phyloP scores from a whole-genome alignment of 2,329 filamentous ascomycete genomes.

The Sclerotinia nivalis region DNA sequence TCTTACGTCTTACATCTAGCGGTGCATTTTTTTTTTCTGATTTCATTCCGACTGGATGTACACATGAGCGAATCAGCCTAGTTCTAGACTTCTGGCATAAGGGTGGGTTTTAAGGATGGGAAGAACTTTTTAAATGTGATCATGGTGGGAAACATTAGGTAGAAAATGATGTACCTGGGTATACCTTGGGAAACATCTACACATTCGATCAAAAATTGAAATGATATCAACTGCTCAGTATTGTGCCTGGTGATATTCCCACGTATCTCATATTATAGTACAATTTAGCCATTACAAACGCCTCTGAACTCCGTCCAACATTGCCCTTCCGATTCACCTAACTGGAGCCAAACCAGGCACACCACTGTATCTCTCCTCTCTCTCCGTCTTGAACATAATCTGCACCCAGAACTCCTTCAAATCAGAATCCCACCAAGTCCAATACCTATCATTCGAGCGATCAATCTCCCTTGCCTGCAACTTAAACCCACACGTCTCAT shows the following conservation, averaged over 20 bases:
- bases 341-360: slow-evolving; percentile 57
- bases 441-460: slow-evolving; percentile 82
- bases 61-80: slow-evolving; percentile 19
- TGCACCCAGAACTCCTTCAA: slow-evolving; percentile 97
- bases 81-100: slow-evolving; percentile 19
- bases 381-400: slow-evolving; percentile 97
- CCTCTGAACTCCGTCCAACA: slow-evolving; percentile 17
- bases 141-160: slow-evolving; percentile 22
- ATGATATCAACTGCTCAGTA: slow-evolving; percentile 12
- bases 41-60: slow-evolving; percentile 20
- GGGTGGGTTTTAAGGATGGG: slow-evolving; percentile 19
- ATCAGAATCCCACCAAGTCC: slow-evolving; percentile 94
- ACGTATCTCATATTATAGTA: slow-evolving; percentile 19
- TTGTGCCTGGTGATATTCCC: slow-evolving; percentile 8
- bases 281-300: slow-evolving; percentile 21
- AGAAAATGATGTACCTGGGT: slow-evolving; percentile 16
- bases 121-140: slow-evolving; percentile 21
- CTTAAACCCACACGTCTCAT: slow-evolving; percentile 97
- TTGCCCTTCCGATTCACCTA: slow-evolving; percentile 29
- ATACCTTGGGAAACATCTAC: neutral
- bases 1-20: slow-evolving; percentile 13
- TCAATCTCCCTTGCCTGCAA: slow-evolving; percentile 92
- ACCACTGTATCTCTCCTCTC: slow-evolving; percentile 82
- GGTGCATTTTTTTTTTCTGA: neutral
- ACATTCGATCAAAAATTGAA: slow-evolving; percentile 19